phyloP scores from a whole-genome alignment of 306 rosid species.

The Hippophae gyantsensis region DNA sequence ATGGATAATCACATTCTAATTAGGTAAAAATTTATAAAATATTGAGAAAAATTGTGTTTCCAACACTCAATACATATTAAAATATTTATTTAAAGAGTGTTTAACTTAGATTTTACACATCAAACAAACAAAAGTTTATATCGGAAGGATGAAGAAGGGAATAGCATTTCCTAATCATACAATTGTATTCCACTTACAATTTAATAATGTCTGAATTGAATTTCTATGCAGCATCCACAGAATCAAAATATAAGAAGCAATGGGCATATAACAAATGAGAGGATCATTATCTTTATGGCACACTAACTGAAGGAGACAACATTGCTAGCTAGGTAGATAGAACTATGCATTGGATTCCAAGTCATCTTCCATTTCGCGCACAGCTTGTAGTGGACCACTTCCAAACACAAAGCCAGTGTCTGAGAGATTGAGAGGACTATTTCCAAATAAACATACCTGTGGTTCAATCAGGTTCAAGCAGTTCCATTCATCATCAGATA shows the following conservation, averaged over 20 bases:
- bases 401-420: constrained; percentile 27
- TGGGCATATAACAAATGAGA: constrained; percentile 10
- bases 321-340: background rate
- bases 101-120: too few species aligned
- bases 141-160: too few species aligned
- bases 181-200: too few species aligned
- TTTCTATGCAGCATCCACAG: constrained; percentile 23
- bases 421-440: constrained; percentile 29
- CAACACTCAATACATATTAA: too few species aligned
- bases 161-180: too few species aligned
- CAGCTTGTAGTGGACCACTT: constrained; percentile 42
- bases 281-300: constrained; percentile 20
- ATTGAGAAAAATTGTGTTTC: too few species aligned
- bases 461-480: constrained; percentile 36
- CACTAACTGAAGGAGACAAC: constrained; percentile 2
- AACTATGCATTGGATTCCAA: constrained; percentile 29
- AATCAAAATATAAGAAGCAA: constrained; percentile 17
- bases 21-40: too few species aligned
- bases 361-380: constrained; percentile 37
- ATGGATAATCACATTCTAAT: too few species aligned
- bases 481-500: constrained; percentile 35
- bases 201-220: background rate
- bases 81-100: too few species aligned
- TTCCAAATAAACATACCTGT: constrained; percentile 41
- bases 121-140: too few species aligned